Conservation (phyloP, 2,329 filamentous ascomycete genomes). For the Triangularia setosa region DNA sequence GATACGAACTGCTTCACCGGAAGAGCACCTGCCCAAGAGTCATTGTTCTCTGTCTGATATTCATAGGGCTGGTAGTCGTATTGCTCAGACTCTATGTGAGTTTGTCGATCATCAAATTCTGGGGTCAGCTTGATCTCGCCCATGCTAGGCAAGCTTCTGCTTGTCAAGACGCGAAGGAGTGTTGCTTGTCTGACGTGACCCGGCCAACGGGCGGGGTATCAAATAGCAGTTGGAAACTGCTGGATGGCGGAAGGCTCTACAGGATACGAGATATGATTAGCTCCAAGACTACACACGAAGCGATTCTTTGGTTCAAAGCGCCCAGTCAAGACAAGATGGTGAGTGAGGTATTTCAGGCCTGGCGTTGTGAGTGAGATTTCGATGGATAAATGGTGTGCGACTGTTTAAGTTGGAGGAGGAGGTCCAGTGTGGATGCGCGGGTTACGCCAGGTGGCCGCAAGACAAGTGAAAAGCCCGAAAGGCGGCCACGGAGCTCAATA, state of each 20-base stretch:
- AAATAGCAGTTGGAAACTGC: neutral
- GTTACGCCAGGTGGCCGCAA: neutral
- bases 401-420: neutral
- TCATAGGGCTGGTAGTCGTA: constrained; percentile 68
- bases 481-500: neutral
- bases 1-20: constrained; percentile 79
- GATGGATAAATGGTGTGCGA: neutral
- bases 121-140: constrained; percentile 48
- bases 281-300: neutral
- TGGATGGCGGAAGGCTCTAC: neutral
- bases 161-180: constrained; percentile 9
- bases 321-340: neutral
- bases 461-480: neutral
- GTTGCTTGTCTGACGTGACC: neutral
- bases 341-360: neutral
- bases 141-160: constrained; percentile 61
- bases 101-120: constrained; percentile 67
- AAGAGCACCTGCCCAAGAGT: constrained; percentile 88
- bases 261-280: neutral
- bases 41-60: constrained; percentile 82
- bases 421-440: neutral
- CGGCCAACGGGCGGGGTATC: neutral
- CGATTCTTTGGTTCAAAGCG: neutral
- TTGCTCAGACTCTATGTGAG: constrained; percentile 56
- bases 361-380: neutral